Evolutionary conservation across 306 rosid species (phyloP), one percentile per base, ranked within the genome.

Genomic region (Vicia sativa): DNA sequence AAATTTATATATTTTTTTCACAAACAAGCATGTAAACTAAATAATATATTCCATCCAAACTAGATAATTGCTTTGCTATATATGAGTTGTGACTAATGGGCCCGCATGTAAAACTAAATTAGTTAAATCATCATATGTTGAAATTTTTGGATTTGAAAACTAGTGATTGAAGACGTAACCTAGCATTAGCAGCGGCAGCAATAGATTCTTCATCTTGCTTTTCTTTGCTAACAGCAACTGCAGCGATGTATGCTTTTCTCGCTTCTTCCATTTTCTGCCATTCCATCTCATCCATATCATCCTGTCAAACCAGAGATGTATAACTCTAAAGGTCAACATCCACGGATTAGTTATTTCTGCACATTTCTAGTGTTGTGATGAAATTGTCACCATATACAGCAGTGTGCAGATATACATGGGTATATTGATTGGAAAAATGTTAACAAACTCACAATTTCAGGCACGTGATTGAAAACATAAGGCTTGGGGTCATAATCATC

Each of bases 171-270:
- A 92, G 89, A 73, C 37, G 80, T 73, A 80, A 77, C 79, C 98
- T 84, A 55, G 96, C 92, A 58, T 72, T 65, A 54, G 89, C 81
- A 34, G 95, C 95, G 10, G 96, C 86, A 49, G 85, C 84, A 62
- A 90, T 74, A 19, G 96, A 90, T 83, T 90, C 88, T 75, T 95
- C 99, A 53, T 95, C 96, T 78, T 55, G 91, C 75, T 68, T 95
- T 80, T 84, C 88, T 65, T 84, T 88, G 53, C 92, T 82, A 38
- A 66, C 41, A n/a, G 80, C 84, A 76, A 88, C 82, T 6, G 95
- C 95, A n/a, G 90, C 81, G 43, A 78, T 45, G 35, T 95, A 95
- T 26, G 88, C 83, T 75, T 77, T 68, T 79, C 92, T 87, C 31
- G 95, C 99, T 82, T 80, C 92, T 76, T 88, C 99, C 87, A 90